phyloP scores from a whole-genome alignment of 2,329 filamentous ascomycete genomes.

The Rachicladosporium sp. region DNA sequence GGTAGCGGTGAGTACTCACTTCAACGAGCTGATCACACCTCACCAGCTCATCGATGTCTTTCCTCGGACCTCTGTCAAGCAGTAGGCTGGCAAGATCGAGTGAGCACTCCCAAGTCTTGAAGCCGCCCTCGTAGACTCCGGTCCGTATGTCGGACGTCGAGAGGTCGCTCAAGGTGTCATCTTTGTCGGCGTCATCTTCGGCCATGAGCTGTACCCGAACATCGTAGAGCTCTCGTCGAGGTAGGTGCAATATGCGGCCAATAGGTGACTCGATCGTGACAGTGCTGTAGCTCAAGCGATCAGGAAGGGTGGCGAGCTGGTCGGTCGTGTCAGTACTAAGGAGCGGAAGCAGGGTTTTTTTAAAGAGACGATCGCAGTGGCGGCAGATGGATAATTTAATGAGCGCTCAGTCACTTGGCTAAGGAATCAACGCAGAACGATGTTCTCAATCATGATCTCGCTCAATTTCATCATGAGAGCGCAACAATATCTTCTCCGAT shows the following conservation, averaged over 20 bases:
- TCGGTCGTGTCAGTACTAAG: slow-evolving; percentile 2
- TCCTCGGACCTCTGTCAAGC: slow-evolving; percentile 35
- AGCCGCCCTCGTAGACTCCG: slow-evolving; percentile 74
- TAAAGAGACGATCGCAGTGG: too few species aligned
- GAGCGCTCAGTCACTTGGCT: not conserved
- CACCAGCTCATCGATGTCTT: slow-evolving; percentile 37
- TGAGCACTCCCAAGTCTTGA: slow-evolving; percentile 84
- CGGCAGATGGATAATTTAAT: too few species aligned
- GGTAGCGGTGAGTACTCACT: too few species aligned
- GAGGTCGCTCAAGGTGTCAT: slow-evolving; percentile 45
- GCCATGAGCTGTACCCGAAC: slow-evolving; percentile 72
- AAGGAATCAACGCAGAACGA: too few species aligned
- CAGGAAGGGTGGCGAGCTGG: slow-evolving; percentile 50
- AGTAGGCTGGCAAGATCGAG: slow-evolving; percentile 62
- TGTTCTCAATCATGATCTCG: too few species aligned
- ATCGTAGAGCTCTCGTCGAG: slow-evolving; percentile 69
- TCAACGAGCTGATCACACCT: slow-evolving; percentile 39
- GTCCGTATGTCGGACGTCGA: slow-evolving; percentile 64
- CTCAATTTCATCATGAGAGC: too few species aligned
- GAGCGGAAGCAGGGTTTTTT: too few species aligned
- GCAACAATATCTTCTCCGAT: too few species aligned
- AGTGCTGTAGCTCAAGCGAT: slow-evolving; percentile 58
- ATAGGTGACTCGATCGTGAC: slow-evolving; percentile 50
- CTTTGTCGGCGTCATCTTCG: slow-evolving; percentile 36
- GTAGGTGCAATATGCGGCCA: slow-evolving; percentile 43